These are phyloP conservation scores for Yamadazyma epiphylla DNA, from an alignment of 1,139 yeast species.

Conservation along the genomic window DNA sequence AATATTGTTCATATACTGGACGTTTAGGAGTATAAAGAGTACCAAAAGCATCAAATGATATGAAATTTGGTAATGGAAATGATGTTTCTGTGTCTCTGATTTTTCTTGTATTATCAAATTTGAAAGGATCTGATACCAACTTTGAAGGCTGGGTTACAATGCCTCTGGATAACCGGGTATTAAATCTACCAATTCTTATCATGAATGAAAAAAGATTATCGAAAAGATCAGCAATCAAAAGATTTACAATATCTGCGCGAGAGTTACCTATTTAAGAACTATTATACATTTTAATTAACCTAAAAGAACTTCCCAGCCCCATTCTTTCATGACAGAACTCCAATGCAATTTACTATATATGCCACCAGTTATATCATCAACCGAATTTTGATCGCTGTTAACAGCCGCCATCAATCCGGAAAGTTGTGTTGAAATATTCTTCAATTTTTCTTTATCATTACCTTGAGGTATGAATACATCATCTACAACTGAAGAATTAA, in stretches of 20 bases:
- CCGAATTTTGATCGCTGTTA: slow-evolving; percentile 24
- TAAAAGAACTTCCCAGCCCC: slow-evolving; percentile 70
- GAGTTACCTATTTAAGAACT: not conserved
- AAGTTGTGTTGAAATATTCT: slow-evolving; percentile 32
- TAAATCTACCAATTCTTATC: slow-evolving; percentile 1
- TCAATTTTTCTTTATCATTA: slow-evolving; percentile 19
- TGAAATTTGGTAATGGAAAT: slow-evolving; percentile 43
- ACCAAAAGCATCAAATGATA: slow-evolving; percentile 67
- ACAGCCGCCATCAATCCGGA: slow-evolving; percentile 44
- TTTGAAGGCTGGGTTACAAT: no score
- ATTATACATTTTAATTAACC: slow-evolving; percentile 21
- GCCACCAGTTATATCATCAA: slow-evolving; percentile 36
- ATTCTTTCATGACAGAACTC: slow-evolving; percentile 66
- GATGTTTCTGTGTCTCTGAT: slow-evolving; percentile 26
- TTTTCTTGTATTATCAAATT: slow-evolving; percentile 19
- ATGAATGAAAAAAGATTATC: no score
- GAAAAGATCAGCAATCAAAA: not conserved
- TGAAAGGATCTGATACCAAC: slow-evolving; percentile 26
- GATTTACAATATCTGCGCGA: no score
- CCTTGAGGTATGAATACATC: slow-evolving; percentile 14
- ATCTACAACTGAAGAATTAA: slow-evolving; percentile 7
- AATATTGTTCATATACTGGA: slow-evolving; percentile 53
- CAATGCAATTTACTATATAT: slow-evolving; percentile 58
- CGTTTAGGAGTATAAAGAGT: slow-evolving; percentile 58
- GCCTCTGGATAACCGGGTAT: no score